phyloP scores from a whole-genome alignment of 148 eudicot species.

The Fagopyrum tataricum region DNA sequence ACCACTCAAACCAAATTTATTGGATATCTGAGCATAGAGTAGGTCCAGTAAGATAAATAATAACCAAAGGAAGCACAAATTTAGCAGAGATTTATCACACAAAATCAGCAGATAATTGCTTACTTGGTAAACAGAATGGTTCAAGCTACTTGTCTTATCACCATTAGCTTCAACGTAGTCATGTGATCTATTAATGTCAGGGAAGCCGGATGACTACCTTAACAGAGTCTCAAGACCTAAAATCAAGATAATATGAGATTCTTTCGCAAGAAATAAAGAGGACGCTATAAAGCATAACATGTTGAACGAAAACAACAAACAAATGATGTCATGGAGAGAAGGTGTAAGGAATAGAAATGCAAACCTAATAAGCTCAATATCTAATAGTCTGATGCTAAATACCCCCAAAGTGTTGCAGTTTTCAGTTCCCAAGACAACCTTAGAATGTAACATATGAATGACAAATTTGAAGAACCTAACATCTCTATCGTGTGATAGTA shows the following conservation, averaged over 20 bases:
- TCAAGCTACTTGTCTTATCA: slow-evolving; percentile 21
- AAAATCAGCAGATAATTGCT: no score
- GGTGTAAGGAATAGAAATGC: neutral
- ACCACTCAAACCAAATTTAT: no score
- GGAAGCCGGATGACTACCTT: slow-evolving; percentile 56
- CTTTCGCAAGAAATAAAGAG: neutral
- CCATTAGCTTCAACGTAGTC: slow-evolving; percentile 52
- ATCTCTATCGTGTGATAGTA: neutral
- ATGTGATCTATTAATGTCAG: slow-evolving; percentile 28
- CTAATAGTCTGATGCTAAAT: neutral
- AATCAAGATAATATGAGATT: neutral
- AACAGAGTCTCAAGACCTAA: slow-evolving; percentile 70
- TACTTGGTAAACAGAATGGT: no score
- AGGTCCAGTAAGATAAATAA: no score
- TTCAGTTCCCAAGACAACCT: neutral
- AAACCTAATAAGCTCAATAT: neutral
- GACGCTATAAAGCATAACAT: neutral
- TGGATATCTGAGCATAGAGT: no score
- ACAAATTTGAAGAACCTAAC: neutral
- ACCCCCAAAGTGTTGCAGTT: neutral
- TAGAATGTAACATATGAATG: no score
- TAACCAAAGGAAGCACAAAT: no score
- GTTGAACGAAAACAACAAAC: slow-evolving; percentile 3
- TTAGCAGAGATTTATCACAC: no score
- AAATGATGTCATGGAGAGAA: slow-evolving; percentile 6